phyloP scores from a whole-genome alignment of 2,329 filamentous ascomycete genomes.

The Colletotrichum phormii region DNA sequence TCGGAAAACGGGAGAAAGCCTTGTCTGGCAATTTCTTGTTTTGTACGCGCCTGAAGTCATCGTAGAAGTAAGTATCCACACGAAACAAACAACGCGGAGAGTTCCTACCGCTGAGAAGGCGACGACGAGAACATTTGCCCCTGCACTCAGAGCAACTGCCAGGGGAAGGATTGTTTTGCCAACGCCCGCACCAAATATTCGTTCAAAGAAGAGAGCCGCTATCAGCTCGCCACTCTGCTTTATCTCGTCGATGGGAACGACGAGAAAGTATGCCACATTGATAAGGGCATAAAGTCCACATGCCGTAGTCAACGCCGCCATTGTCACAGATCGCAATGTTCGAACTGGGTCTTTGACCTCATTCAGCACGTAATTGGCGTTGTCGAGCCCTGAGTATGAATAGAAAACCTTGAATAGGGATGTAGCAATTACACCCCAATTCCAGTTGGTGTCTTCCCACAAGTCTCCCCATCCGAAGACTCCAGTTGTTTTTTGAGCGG shows the following conservation, averaged over 20 bases:
- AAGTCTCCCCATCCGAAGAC: slow-evolving; percentile 61
- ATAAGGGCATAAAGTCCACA: slow-evolving; percentile 75
- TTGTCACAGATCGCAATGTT: slow-evolving; percentile 72
- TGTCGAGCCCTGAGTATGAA: slow-evolving; percentile 74
- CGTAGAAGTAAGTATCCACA: slow-evolving; percentile 29
- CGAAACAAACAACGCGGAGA: too few species aligned
- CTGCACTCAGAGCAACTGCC: slow-evolving; percentile 74
- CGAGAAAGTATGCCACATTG: slow-evolving; percentile 72
- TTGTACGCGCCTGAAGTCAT: slow-evolving; percentile 68
- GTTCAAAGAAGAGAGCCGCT: slow-evolving; percentile 75
- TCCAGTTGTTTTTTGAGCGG: neutral
- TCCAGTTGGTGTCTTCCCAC: slow-evolving; percentile 76
- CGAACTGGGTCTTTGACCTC: slow-evolving; percentile 76
- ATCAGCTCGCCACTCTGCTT: slow-evolving; percentile 75
- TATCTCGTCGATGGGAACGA: slow-evolving; percentile 76
- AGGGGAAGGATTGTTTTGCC: slow-evolving; percentile 70
- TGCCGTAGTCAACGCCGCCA: slow-evolving; percentile 70
- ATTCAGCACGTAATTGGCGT: slow-evolving; percentile 77
- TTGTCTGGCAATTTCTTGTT: slow-evolving; percentile 79
- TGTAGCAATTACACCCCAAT: slow-evolving; percentile 74
- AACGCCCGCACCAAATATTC: slow-evolving; percentile 68
- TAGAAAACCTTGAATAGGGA: slow-evolving; percentile 77
- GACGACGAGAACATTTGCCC: slow-evolving; percentile 79
- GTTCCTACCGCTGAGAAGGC: slow-evolving; percentile 71
- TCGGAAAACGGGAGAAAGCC: slow-evolving; percentile 75